Evolutionary conservation across 73 alveolate species (phyloP), one percentile per base, ranked within the genome.

Genomic region (Paramecium pentaurelia): DNA sequence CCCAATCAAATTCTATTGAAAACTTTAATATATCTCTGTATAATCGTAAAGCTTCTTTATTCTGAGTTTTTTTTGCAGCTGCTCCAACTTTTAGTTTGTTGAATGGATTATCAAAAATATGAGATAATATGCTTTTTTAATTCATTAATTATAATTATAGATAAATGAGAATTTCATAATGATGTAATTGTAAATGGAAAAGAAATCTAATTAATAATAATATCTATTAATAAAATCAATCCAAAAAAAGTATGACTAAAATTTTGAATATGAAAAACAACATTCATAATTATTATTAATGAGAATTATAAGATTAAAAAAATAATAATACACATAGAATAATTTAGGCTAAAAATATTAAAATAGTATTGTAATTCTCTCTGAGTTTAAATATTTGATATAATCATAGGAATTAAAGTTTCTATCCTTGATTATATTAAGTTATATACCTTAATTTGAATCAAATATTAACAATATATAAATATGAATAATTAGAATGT

Each of bases 1-100:
- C 58, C 94, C 94, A 89, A 89, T 89, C 80, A 47, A 89, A 89
- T 25, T 89, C 86, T n/a, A 71, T 89, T 28, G 94, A 70, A 89
- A 89, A 89, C 36, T 89, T 89, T 30, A 89, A 73, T 0, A 89
- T 73, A 22, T 89, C 94, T 44, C 94, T 40, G 30, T 89, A 89
- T 89, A 89, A 73, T 30, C 71, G 44, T 18, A 89, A 42, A 10
- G 94, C 75, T 54, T 89, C 94, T 18, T 71, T 89, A 36, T 89
- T 89, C 44, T 71, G 28, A 4, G 91, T 77, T 40, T 47, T 71
- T 45, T 89, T 89, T 9, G 58, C 91, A 0, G 91, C 58, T 45
- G 49, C 32, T 16, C 91, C 91, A 11, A 80, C 44, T 80, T 80
- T 80, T 5, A 80, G 30, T 14, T 80, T 80, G n/a, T 80, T 11